Evolutionary conservation across 352 stramenopile genomes (phyloP).

Genomic region (Phytophthora boehmeriae): DNA sequence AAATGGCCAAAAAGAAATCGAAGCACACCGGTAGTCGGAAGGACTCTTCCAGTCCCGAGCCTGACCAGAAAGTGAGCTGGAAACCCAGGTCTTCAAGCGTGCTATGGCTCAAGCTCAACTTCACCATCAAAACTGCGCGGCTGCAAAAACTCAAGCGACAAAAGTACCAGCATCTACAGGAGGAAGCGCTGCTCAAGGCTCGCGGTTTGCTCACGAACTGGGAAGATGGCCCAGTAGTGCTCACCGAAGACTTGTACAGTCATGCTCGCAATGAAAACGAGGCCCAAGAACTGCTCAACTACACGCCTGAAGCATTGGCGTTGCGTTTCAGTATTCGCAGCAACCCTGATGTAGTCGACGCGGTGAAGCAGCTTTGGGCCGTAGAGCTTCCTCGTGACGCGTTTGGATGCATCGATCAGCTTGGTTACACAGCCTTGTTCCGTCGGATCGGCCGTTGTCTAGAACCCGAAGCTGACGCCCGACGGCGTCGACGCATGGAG

Average conservation of each 20-base stretch:
- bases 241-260: conserved; percentile 67
- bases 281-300: conserved; percentile 65
- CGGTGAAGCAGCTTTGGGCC: conserved; percentile 59
- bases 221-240: conserved; percentile 61
- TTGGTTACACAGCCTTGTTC: conserved; percentile 58
- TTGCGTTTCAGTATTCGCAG: conserved; percentile 73
- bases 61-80: conserved; percentile 18
- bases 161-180: conserved; percentile 79
- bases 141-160: conserved; percentile 68
- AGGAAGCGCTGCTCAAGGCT: conserved; percentile 64
- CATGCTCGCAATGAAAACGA: conserved; percentile 50
- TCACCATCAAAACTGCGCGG: conserved; percentile 67
- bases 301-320: conserved; percentile 67
- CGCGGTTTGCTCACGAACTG: conserved; percentile 69
- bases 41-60: neutral
- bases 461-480: conserved; percentile 43
- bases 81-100: conserved; percentile 47
- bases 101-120: conserved; percentile 79
- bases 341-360: conserved; percentile 47
- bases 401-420: conserved; percentile 66
- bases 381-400: conserved; percentile 61
- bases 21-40: conserved; percentile 21
- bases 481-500: conserved; percentile 34
- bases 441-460: conserved; percentile 61
- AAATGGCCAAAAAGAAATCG: conserved; percentile 17